Conservation (phyloP, 371 early-diverging fungal species). For the Rhizopus delemar region DNA sequence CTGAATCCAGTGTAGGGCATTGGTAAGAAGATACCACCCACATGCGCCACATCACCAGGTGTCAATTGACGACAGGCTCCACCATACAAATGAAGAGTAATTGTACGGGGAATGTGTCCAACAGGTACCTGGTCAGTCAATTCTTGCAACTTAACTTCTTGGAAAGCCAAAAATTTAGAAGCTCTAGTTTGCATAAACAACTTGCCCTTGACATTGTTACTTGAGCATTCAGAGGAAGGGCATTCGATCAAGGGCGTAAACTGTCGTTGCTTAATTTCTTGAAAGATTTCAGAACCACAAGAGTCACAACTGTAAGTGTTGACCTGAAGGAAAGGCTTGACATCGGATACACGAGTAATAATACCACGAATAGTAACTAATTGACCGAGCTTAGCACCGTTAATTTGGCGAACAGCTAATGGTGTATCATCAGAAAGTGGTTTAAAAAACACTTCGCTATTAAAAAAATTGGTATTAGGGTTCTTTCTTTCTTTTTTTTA, state of each 20-base stretch:
- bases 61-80: constrained; percentile 78
- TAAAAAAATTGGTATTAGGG: not conserved
- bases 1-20: constrained; percentile 93
- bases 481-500: not conserved
- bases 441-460: constrained; percentile 81
- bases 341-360: constrained; percentile 95
- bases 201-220: constrained; percentile 83
- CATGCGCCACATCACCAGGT: constrained; percentile 50
- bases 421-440: constrained; percentile 66
- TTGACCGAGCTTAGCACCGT: constrained; percentile 83
- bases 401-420: constrained; percentile 87
- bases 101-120: constrained; percentile 97
- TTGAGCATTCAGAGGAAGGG: constrained; percentile 81
- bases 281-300: constrained; percentile 98
- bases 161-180: constrained; percentile 92
- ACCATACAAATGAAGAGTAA: constrained; percentile 91
- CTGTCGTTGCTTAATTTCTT: constrained; percentile 84
- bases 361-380: constrained; percentile 93
- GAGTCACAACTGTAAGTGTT: constrained; percentile 95
- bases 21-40: constrained; percentile 70
- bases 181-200: constrained; percentile 94
- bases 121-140: constrained; percentile 97
- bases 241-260: constrained; percentile 93
- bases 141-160: constrained; percentile 95
- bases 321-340: constrained; percentile 92